Evolutionary conservation across 257 asterid genomes (phyloP).

Genomic region (Solanum virginianum): DNA sequence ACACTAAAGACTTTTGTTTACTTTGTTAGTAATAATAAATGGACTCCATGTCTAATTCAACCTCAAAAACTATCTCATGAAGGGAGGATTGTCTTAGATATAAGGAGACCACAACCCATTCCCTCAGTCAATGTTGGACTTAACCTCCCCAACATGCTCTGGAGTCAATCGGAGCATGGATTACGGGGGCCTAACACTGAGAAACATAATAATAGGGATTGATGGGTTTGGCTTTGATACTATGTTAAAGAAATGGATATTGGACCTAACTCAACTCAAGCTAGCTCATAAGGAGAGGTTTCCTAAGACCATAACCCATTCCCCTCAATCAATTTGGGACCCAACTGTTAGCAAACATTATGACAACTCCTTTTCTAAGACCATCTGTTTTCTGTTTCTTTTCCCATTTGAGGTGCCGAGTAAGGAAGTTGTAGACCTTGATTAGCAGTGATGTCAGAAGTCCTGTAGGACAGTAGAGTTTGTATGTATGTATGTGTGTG

Average conservation of each 20-base stretch:
- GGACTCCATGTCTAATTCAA: not conserved
- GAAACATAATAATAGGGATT: not conserved
- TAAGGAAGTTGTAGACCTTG: not conserved
- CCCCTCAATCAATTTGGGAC: not conserved
- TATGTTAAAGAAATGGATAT: not conserved
- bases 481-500: not conserved
- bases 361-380: not conserved
- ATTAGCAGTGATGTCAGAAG: not conserved
- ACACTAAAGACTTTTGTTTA: not conserved
- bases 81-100: not conserved
- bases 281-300: not conserved
- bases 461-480: not conserved
- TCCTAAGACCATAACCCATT: not conserved
- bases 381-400: not conserved
- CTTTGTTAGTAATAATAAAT: not conserved
- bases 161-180: not conserved
- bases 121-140: not conserved
- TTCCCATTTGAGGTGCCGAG: not conserved
- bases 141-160: not conserved
- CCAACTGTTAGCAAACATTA: not conserved
- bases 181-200: not conserved
- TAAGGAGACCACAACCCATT: not conserved
- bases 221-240: not conserved
- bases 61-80: not conserved
- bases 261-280: not conserved